Base-by-base conservation (phyloP, 345 rosid species). In the Turnera subulata region DNA sequence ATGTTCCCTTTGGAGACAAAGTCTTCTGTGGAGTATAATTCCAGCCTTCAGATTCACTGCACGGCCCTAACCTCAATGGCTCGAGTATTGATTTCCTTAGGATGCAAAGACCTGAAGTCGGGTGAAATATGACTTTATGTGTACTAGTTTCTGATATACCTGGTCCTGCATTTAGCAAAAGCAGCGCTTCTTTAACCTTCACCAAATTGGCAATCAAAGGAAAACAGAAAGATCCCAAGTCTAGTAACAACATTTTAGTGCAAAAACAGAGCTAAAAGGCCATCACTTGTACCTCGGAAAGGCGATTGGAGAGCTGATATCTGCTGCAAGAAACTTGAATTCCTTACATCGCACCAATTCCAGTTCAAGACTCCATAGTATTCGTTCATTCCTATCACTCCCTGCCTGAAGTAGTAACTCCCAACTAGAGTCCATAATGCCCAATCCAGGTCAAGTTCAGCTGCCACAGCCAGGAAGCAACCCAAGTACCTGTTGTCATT, bases 371-470 rank as follows among this genome's bases (percentile, higher is more conserved):
- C 25, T 35, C 99, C 97, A 29, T 85, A 94, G 46, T 64, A 61
- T 72, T 94, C 99, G 44, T 64, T 68, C 61, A 74, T 12, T 13
- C 96, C 99, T 7, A 58, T 20, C 0, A 61, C 81, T 5, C 97
- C 97, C 66, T 90, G 76, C 70, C 96, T 79, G 17, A 90, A 29
- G 73, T 90, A 84, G 64, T 90, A 94, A 43, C 95, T 84, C 50
- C 97, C 97, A 18, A 69, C 84, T 11, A 90, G 33, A 0, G 95
- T 87, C 99, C 97, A 94, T 17, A 84, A 29, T 0, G 92, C 87
- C 96, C 88, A 90, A 46, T 94, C 97, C 16, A 81, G 61, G 71
- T 94, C 99, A 20, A 84, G 80, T 20, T 83, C 96, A 23, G 93
- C 95, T 0, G 86, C 89, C 57, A 72, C 65, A 20, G 89, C 82